Evolutionary conservation across 2,329 filamentous ascomycete species (phyloP).

Genomic region (Pseudogymnoascus sp.): DNA sequence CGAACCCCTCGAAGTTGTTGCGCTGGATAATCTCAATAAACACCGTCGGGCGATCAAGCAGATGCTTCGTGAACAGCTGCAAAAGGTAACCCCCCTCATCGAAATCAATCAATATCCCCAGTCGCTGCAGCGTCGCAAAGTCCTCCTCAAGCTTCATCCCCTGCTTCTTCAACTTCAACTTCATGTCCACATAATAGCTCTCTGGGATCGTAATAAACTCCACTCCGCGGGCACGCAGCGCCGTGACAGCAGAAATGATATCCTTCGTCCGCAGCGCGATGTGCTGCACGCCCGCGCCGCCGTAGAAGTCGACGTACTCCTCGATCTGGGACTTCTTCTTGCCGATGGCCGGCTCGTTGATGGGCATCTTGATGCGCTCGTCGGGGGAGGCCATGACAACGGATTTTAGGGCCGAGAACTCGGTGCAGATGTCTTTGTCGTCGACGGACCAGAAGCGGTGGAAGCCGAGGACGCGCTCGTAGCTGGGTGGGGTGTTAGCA

Average conservation of each 20-base stretch:
- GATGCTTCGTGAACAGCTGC: slow-evolving; percentile 71
- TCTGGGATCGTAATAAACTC: slow-evolving; percentile 85
- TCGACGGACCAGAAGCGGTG: slow-evolving; percentile 97
- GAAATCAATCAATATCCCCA: slow-evolving; percentile 92
- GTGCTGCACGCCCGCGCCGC: slow-evolving; percentile 84
- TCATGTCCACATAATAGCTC: slow-evolving; percentile 79
- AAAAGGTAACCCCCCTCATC: slow-evolving; percentile 83
- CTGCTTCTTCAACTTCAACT: slow-evolving; percentile 55
- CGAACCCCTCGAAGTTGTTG: slow-evolving; percentile 83
- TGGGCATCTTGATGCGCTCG: slow-evolving; percentile 91
- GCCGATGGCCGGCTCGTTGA: slow-evolving; percentile 87
- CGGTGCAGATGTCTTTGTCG: slow-evolving; percentile 84
- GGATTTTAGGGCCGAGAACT: slow-evolving; percentile 79
- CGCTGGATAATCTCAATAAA: slow-evolving; percentile 96
- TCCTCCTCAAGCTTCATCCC: slow-evolving; percentile 65
- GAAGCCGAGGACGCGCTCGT: slow-evolving; percentile 83
- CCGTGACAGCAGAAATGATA: slow-evolving; percentile 68
- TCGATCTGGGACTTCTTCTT: slow-evolving; percentile 93
- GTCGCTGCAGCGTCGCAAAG: slow-evolving; percentile 62
- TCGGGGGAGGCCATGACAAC: slow-evolving; percentile 86
- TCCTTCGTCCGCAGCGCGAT: slow-evolving; percentile 77
- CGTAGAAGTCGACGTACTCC: slow-evolving; percentile 85
- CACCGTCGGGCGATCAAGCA: slow-evolving; percentile 91
- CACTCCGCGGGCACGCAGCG: slow-evolving; percentile 75
- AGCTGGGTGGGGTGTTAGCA: slow-evolving; percentile 31